Base-by-base conservation (phyloP, 2,329 filamentous ascomycete species). In the Penicillium sp. region DNA sequence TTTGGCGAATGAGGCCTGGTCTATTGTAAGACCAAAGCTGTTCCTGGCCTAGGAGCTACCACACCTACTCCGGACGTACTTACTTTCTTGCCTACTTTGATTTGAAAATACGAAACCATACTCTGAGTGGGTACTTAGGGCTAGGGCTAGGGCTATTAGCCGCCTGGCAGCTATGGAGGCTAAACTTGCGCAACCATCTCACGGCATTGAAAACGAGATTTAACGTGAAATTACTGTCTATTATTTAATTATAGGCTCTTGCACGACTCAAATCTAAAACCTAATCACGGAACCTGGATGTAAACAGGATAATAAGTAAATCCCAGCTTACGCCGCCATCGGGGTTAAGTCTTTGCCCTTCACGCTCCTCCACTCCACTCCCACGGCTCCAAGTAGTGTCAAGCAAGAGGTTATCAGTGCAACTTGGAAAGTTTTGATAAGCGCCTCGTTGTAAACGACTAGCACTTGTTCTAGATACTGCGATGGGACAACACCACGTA, bases 281-380 rank as follows among this genome's bases (percentile, higher is more conserved):
- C 12, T 14, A 35, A 38, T 14, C 6, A 16, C 6, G 12, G 5
- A 5, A 5, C 26, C 26, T 5, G 26, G 5, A n/a, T 38, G 33
- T n/a, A 38, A 38, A 38, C 16, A 3, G 33, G n/a, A 38, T 38
- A 38, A 38, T 38, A 5, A n/a, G 33, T 4, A 33, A 45, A n/a
- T 45, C 23, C 7, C 18, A 45, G 4, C 18, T 16, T 47, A 47
- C n/a, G 43, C 43, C 21, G 24, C 43, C 12, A 14, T 18, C 8
- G 18, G 2, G 2, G 21, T 18, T 5, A 47, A 11, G 12, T 48
- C 23, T 33, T 26, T 48, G 14, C 46, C 46, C 46, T 48, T 48
- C n/a, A 48, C 46, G 18, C 46, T 50, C 47, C 20, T 33, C 47
- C 47, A 50, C 18, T 50, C 47, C n/a, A 50, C 14, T 33, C 14